These are phyloP conservation scores for Verticillium dahliae DNA, from an alignment of 2,329 filamentous ascomycete species.

Conservation along the genomic window DNA sequence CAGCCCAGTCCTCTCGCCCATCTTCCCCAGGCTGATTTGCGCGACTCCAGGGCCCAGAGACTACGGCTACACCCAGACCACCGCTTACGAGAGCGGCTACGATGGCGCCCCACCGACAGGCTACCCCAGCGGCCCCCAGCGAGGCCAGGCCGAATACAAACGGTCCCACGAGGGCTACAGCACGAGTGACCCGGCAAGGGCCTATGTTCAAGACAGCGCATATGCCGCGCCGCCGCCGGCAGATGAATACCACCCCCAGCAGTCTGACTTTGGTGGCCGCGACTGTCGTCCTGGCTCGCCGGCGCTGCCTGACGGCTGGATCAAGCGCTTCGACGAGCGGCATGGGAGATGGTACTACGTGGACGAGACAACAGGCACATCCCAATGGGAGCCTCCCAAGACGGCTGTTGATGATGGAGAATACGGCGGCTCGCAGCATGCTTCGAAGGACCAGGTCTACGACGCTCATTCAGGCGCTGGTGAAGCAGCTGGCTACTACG, in stretches of 20 bases:
- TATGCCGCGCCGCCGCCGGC: slow-evolving; percentile 11
- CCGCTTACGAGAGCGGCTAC: slow-evolving; percentile 4
- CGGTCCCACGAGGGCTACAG: slow-evolving; percentile 6
- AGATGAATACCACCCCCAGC: neutral
- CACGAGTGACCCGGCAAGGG: slow-evolving; percentile 6
- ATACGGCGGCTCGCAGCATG: neutral
- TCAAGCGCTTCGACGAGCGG: slow-evolving; percentile 46
- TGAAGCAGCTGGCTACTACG: slow-evolving; percentile 7
- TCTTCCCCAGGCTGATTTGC: neutral
- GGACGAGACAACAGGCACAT: slow-evolving; percentile 46
- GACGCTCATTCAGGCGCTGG: neutral
- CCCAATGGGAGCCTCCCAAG: slow-evolving; percentile 45
- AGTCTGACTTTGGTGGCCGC: slow-evolving; percentile 4
- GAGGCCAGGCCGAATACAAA: slow-evolving; percentile 9
- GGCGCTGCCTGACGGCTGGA: slow-evolving; percentile 46
- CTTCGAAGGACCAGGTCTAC: neutral
- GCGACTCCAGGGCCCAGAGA: slow-evolving; percentile 2
- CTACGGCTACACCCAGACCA: slow-evolving; percentile 10
- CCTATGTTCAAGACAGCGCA: neutral
- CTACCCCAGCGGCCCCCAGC: slow-evolving; percentile 10
- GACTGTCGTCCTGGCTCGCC: slow-evolving; percentile 23
- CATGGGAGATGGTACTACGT: slow-evolving; percentile 52
- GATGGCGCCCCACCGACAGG: slow-evolving; percentile 8
- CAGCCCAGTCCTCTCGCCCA: neutral
- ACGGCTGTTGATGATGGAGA: neutral